A percentile compares a stretch with the other conserved stretches of the same genome.
Conservation (phyloP, 2,329 filamentous ascomycete genomes). For the Arthrobotrys pseudoclavata region DNA sequence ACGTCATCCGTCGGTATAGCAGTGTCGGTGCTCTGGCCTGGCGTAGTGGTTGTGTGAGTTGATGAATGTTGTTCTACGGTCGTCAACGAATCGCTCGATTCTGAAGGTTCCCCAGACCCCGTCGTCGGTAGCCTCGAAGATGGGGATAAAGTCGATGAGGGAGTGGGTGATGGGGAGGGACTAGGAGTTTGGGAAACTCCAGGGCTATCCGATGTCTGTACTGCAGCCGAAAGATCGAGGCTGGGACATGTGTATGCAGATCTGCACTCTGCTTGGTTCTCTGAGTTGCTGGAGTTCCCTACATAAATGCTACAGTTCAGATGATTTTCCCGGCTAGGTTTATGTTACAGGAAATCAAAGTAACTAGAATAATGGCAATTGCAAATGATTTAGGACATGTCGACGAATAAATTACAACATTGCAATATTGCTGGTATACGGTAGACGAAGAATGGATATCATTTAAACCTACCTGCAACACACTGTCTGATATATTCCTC, state of each 20-base stretch:
- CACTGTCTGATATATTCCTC: constrained; percentile 22
- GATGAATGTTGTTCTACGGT: background rate
- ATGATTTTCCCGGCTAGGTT: background rate
- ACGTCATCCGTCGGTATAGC: no score
- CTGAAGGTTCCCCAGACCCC: background rate
- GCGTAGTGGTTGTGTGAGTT: background rate
- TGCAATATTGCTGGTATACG: no score
- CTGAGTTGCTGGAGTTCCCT: constrained; percentile 2
- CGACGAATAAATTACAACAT: no score
- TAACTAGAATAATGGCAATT: no score
- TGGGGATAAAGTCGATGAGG: background rate
- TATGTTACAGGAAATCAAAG: no score
- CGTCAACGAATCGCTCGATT: background rate
- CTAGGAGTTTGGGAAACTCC: background rate
- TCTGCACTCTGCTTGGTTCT: constrained; percentile 12
- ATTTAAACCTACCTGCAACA: constrained; percentile 17
- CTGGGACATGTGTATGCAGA: constrained; percentile 6
- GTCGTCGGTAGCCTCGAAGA: background rate
- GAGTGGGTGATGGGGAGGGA: background rate
- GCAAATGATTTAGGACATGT: no score
- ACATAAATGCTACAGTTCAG: no score
- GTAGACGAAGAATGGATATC: no score
- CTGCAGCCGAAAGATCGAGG: background rate
- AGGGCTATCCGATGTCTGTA: background rate
- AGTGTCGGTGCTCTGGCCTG: background rate